These are phyloP conservation scores for Neurospora sp. DNA, from an alignment of 495 filamentous ascomycete genomes.

Conservation along the genomic window DNA sequence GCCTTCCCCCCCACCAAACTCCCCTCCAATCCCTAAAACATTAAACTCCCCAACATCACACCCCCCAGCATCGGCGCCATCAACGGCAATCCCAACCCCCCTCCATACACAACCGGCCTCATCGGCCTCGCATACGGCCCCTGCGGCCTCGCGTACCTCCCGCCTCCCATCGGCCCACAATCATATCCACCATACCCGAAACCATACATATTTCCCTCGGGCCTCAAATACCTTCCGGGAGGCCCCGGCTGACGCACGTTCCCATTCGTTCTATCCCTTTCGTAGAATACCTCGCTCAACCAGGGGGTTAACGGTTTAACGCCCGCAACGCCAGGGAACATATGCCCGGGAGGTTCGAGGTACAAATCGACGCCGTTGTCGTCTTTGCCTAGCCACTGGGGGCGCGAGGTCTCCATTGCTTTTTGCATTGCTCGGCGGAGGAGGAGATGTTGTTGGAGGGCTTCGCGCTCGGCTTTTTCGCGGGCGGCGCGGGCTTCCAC, in stretches of 20 bases:
- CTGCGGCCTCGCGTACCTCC: slow-evolving; percentile 7
- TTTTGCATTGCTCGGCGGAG: slow-evolving; percentile 11
- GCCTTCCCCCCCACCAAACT: background rate
- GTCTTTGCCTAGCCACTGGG: slow-evolving; percentile 13
- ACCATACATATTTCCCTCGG: slow-evolving; percentile 18
- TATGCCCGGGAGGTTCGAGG: slow-evolving; percentile 16
- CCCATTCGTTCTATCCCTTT: background rate
- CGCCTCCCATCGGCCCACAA: slow-evolving; percentile 14
- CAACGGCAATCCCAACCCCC: background rate
- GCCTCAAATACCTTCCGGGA: slow-evolving; percentile 13
- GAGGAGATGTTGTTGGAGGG: slow-evolving; percentile 17
- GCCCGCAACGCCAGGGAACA: slow-evolving; percentile 11
- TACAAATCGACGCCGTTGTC: slow-evolving; percentile 10
- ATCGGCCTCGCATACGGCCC: slow-evolving; percentile 2
- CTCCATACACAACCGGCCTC: background rate
- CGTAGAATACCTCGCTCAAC: slow-evolving; percentile 16
- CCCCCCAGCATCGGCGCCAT: slow-evolving; percentile 6
- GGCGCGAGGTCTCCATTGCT: slow-evolving; percentile 11
- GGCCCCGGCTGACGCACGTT: background rate
- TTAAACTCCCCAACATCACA: background rate
- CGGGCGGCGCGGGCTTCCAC: slow-evolving; percentile 4
- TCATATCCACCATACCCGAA: slow-evolving; percentile 17
- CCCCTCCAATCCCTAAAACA: slow-evolving; percentile 11
- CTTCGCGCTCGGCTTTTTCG: slow-evolving; percentile 9
- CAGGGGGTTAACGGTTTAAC: slow-evolving; percentile 14